Base-by-base conservation (phyloP, 768 basidiomycete genomes). In the Suillus weaverae region DNA sequence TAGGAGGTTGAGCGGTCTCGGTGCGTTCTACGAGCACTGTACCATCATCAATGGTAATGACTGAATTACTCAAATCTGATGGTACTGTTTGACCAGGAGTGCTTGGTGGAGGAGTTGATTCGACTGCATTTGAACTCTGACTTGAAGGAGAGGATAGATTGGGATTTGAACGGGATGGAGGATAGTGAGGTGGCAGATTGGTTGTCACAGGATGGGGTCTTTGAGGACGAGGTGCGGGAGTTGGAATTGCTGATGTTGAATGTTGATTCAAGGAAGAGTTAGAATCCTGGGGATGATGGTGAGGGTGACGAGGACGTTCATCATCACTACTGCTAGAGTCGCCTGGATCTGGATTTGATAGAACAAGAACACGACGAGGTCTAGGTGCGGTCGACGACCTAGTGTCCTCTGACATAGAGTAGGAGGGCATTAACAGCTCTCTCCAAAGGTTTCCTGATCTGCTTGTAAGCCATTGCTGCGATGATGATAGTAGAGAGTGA, bases 121-220 rank as follows among this genome's bases (percentile, higher is more conserved):
- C 88, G 57, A 86, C 82, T 46, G 81, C 81, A 67, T 78, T 80
- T 55, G 90, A 91, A 70, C 84, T 85, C 55, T 86, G 83, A 70
- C 83, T 87, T 61, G 88, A 90, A 22, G 91, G 88, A 4, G 90
- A 91, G 18, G 88, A 89, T 57, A 86, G 82, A 46, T 86, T 80
- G 61, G 85, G 88, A 71, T 85, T 84, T 62, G 81, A 79, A 74
- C 69, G 61, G 70, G 83, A 78, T 71, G 78, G 73, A 70, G 72
- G 73, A 67, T 66, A 66, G 62, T 71, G 74, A 61, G 36, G 76
- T 66, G 74, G 73, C 44, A 80, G 66, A 70, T 80, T 75, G 63
- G 78, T 81, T 67, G 75, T 79, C 48, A 83, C 66, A 20, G 70
- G 68, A 33, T 32, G 35, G 43, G 70, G 67, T 57, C 67, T 65